Percentiles rank a stretch among this genome's conserved stretches.
Evolutionary conservation across 768 basidiomycete species (phyloP).

Genomic region (Hygrocybe coccinea): DNA sequence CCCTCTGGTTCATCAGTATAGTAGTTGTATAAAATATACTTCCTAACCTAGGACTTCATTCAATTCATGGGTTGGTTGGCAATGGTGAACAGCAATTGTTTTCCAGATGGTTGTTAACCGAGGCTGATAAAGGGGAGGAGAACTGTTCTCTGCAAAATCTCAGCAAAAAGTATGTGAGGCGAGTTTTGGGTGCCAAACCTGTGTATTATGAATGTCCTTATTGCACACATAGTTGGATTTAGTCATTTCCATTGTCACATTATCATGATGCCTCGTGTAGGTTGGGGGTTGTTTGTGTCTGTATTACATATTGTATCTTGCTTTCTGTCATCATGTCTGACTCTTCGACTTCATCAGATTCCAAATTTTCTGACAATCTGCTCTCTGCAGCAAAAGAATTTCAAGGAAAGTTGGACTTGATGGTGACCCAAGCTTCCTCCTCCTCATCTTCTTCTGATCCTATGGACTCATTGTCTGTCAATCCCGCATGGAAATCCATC

Average conservation of each 20-base stretch:
- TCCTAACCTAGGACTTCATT: not conserved
- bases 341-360: too few species aligned
- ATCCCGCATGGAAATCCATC: not conserved
- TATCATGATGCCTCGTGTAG: too few species aligned
- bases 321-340: too few species aligned
- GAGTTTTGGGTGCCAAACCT: not conserved
- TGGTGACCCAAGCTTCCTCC: not conserved
- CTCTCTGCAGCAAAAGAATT: not conserved
- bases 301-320: too few species aligned
- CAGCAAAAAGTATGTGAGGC: not conserved
- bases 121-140: not conserved
- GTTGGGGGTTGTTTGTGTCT: too few species aligned
- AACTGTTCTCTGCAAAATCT: not conserved
- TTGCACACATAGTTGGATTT: not conserved
- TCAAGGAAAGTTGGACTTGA: not conserved
- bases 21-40: too few species aligned
- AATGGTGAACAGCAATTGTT: not conserved
- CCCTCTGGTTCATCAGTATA: too few species aligned
- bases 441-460: not conserved
- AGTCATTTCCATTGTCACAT: too few species aligned
- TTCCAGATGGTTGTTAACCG: not conserved
- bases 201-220: not conserved
- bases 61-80: not conserved
- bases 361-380: not conserved
- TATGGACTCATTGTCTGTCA: not conserved